phyloP scores from a whole-genome alignment of 805 yeast genomes.

The Wickerhamiella alocasiicola region DNA sequence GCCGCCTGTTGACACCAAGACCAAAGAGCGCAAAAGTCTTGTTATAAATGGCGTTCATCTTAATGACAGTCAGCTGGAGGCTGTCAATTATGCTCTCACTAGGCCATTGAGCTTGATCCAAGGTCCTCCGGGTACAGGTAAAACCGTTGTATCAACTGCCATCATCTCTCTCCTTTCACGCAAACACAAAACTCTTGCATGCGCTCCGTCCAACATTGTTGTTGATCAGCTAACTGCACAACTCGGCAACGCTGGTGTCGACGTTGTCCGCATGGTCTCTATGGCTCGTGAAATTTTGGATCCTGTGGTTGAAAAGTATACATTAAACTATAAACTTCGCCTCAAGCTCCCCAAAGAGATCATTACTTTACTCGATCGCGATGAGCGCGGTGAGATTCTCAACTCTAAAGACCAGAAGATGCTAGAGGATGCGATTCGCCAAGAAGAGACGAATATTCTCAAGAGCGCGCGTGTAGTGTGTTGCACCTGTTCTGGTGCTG shows the following conservation, averaged over 20 bases:
- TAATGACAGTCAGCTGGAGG: slow-evolving; percentile 67
- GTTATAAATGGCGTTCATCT: slow-evolving; percentile 56
- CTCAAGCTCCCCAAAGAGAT: not conserved
- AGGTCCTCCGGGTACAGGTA: slow-evolving; percentile 97
- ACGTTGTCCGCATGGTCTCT: slow-evolving; percentile 68
- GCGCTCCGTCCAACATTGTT: slow-evolving; percentile 94
- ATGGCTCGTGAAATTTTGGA: slow-evolving; percentile 72
- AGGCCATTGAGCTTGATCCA: slow-evolving; percentile 73
- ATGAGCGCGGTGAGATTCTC: slow-evolving; percentile 55
- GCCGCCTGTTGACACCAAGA: slow-evolving; percentile 39
- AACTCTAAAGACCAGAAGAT: slow-evolving; percentile 2
- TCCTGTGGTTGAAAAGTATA: slow-evolving; percentile 42
- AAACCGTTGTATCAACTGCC: slow-evolving; percentile 85
- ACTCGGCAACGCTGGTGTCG: slow-evolving; percentile 54
- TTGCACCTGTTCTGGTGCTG: slow-evolving; percentile 88
- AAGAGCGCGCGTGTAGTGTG: slow-evolving; percentile 65
- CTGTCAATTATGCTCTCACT: slow-evolving; percentile 55
- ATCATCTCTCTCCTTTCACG: slow-evolving; percentile 65
- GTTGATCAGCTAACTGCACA: slow-evolving; percentile 81
- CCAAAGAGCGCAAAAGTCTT: slow-evolving; percentile 46
- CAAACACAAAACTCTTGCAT: slow-evolving; percentile 57
- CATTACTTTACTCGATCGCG: slow-evolving; percentile 22
- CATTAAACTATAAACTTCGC: slow-evolving; percentile 35
- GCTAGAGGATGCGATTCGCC: slow-evolving; percentile 28
- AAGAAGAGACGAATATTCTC: slow-evolving; percentile 40